These are phyloP conservation scores for Boechera divaricarpa DNA, from an alignment of 345 rosid genomes.

Conservation along the genomic window DNA sequence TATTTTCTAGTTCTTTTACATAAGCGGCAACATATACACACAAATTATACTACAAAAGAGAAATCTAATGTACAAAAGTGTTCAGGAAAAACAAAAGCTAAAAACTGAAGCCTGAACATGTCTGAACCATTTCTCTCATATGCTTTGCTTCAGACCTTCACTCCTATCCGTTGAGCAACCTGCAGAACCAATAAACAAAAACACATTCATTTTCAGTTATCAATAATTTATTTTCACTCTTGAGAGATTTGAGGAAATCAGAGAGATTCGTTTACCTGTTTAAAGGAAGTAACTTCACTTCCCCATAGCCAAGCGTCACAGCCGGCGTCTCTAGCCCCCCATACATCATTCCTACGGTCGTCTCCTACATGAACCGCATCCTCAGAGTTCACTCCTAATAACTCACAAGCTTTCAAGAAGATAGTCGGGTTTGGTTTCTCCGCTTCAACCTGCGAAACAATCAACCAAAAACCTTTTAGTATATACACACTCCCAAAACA, in stretches of 20 bases:
- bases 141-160: conserved; percentile 51
- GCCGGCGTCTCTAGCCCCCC: conserved; percentile 99
- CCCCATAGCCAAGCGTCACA: conserved; percentile 99
- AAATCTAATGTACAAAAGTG: conserved; percentile 38
- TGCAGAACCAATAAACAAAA: conserved; percentile 41
- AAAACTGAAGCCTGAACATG: conserved; percentile 31
- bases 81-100: conserved; percentile 14
- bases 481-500: background rate
- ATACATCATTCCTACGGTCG: conserved; percentile 95
- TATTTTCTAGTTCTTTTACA: background rate
- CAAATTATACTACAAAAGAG: conserved; percentile 13
- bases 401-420: conserved; percentile 91
- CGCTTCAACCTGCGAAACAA: conserved; percentile 72
- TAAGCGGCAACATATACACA: conserved; percentile 23
- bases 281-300: conserved; percentile 85
- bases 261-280: conserved; percentile 61
- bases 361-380: conserved; percentile 98
- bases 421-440: conserved; percentile 98
- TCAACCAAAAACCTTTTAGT: conserved; percentile 24
- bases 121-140: conserved; percentile 23
- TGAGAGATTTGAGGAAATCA: background rate
- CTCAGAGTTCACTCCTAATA: conserved; percentile 84
- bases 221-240: background rate
- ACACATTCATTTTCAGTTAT: background rate
- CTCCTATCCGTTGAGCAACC: conserved; percentile 87